Evolutionary conservation across 2,329 filamentous ascomycete species (phyloP).

Genomic region (Nannizzia gypsea): DNA sequence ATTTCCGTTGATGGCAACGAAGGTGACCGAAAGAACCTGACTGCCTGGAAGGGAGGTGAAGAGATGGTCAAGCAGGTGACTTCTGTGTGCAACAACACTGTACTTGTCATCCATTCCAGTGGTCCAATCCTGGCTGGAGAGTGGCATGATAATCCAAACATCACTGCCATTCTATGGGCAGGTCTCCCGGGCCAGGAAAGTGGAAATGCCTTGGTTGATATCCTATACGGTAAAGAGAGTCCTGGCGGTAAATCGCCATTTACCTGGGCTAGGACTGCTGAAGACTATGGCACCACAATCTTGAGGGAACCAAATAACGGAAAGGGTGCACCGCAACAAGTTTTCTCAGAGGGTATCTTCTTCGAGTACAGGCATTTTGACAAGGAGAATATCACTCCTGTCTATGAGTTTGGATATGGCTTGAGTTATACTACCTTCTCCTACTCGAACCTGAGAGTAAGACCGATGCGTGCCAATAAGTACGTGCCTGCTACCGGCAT

Average conservation of each 20-base stretch:
- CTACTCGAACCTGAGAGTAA: conserved; percentile 45
- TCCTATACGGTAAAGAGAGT: conserved; percentile 58
- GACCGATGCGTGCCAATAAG: conserved; percentile 30
- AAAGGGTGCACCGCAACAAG: conserved; percentile 43
- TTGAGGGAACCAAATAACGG: conserved; percentile 49
- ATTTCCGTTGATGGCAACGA: conserved; percentile 70
- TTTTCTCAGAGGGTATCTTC: conserved; percentile 52
- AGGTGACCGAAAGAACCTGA: conserved; percentile 87
- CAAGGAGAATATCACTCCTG: conserved; percentile 39
- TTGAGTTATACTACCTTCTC: conserved; percentile 49
- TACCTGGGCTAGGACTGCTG: conserved; percentile 44
- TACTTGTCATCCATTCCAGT: conserved; percentile 79
- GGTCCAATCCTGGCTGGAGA: conserved; percentile 67
- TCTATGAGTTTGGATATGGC: conserved; percentile 51
- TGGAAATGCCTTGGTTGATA: conserved; percentile 61
- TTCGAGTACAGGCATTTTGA: conserved; percentile 45
- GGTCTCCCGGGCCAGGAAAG: conserved; percentile 64
- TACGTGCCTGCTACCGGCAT: conserved; percentile 44
- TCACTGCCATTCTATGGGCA: conserved; percentile 65
- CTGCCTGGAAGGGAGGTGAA: conserved; percentile 75
- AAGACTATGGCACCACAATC: conserved; percentile 46
- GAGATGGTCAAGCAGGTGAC: conserved; percentile 70
- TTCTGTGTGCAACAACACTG: conserved; percentile 68
- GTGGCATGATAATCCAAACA: conserved; percentile 48
- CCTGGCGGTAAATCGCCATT: conserved; percentile 52